phyloP scores from a whole-genome alignment of 805 yeast genomes.

The Brettanomyces anomalus region DNA sequence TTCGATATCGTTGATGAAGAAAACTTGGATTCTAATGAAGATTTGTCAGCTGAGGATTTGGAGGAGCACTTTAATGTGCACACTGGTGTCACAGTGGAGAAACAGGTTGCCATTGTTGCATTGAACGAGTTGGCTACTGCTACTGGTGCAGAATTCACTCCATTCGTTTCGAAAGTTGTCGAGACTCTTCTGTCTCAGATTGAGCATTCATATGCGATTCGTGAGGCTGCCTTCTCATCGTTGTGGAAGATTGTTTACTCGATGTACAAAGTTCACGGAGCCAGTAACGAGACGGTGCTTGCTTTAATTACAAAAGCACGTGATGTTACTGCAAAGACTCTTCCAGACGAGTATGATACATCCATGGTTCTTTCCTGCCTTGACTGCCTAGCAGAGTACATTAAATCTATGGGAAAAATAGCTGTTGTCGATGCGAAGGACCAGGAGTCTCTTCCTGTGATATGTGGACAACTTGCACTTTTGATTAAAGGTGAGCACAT shows the following conservation, averaged over 20 bases:
- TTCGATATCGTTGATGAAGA: slow-evolving; percentile 46
- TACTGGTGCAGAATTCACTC: slow-evolving; percentile 71
- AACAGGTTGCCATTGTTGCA: slow-evolving; percentile 91
- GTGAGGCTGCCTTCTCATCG: slow-evolving; percentile 75
- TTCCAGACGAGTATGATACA: slow-evolving; percentile 77
- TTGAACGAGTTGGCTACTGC: slow-evolving; percentile 82
- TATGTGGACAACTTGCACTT: slow-evolving; percentile 64
- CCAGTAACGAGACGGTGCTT: slow-evolving; percentile 45
- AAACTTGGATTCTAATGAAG: slow-evolving; percentile 38
- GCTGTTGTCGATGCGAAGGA: slow-evolving; percentile 54
- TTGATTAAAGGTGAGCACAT: slow-evolving; percentile 76
- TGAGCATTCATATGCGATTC: slow-evolving; percentile 82
- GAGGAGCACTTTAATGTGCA: slow-evolving; percentile 75
- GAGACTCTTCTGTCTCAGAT: slow-evolving; percentile 59
- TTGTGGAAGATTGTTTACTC: slow-evolving; percentile 79
- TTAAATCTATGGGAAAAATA: slow-evolving; percentile 64
- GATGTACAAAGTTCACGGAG: slow-evolving; percentile 45
- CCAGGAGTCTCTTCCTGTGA: slow-evolving; percentile 47
- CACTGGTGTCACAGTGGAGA: slow-evolving; percentile 92
- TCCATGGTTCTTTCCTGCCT: slow-evolving; percentile 72
- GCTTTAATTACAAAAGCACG: slow-evolving; percentile 60
- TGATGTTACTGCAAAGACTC: slow-evolving; percentile 47
- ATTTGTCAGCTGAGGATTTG: slow-evolving; percentile 45
- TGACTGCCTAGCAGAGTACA: slow-evolving; percentile 62
- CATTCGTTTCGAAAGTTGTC: slow-evolving; percentile 64